A percentile compares a stretch with the other conserved stretches of the same genome.
These are phyloP conservation scores for Aspergillus pseudoglaucus DNA, from an alignment of 2,329 filamentous ascomycete species.

Conservation along the genomic window DNA sequence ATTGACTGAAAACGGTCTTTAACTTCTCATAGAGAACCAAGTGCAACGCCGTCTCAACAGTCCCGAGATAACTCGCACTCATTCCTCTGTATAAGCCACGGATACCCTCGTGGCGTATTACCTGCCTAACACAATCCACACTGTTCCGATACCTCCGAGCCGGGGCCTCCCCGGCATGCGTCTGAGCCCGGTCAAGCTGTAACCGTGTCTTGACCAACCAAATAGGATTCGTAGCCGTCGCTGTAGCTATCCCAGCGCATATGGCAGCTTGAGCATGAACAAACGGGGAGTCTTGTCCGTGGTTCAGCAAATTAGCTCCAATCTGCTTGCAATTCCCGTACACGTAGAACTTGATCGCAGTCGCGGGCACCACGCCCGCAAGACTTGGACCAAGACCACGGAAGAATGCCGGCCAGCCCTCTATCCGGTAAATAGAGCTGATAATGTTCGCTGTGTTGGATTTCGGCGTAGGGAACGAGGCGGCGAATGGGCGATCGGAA, in stretches of 20 bases:
- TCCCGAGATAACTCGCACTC: conserved; percentile 57
- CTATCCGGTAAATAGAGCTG: conserved; percentile 28
- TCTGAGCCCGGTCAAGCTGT: conserved; percentile 37
- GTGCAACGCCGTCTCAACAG: conserved; percentile 31
- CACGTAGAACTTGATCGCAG: conserved; percentile 34
- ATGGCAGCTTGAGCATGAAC: conserved; percentile 30
- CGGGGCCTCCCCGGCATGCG: conserved; percentile 13
- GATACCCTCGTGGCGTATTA: conserved; percentile 77
- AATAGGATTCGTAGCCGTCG: conserved; percentile 33
- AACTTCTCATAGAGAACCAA: conserved; percentile 31
- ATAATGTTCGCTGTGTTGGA: not conserved
- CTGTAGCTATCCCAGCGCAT: conserved; percentile 29
- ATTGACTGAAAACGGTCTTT: conserved; percentile 20
- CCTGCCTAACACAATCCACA: conserved; percentile 63
- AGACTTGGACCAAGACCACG: conserved; percentile 33
- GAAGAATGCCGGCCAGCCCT: conserved; percentile 34
- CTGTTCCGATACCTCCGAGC: conserved; percentile 47
- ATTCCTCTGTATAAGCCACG: conserved; percentile 83
- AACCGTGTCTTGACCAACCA: conserved; percentile 65
- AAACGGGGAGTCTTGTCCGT: conserved; percentile 23
- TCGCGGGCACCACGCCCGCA: conserved; percentile 34
- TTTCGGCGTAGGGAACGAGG: not conserved
- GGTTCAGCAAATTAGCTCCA: conserved; percentile 21
- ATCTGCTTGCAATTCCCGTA: conserved; percentile 35
- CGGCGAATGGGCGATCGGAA: not conserved